A percentile compares a stretch with the other conserved stretches of the same genome.
Evolutionary conservation across 2,329 filamentous ascomycete genomes (phyloP).

Genomic region (Fusarium chaquense): DNA sequence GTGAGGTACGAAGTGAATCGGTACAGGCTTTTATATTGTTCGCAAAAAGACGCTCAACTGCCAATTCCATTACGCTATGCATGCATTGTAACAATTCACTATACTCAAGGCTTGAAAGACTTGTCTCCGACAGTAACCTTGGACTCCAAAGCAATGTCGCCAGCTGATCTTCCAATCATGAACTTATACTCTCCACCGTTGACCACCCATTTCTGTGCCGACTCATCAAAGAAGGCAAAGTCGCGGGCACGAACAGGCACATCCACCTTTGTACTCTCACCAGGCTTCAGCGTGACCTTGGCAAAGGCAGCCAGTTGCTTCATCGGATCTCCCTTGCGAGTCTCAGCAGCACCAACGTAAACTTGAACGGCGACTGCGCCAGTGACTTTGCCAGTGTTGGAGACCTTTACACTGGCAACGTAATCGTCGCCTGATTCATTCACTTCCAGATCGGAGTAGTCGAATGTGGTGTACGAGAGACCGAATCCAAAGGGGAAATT

Average conservation of each 20-base stretch:
- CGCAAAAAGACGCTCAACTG: too few relatives aligned
- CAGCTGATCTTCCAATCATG: conserved; percentile 44
- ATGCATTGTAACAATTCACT: neutral
- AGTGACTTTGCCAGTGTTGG: conserved; percentile 66
- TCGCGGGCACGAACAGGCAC: conserved; percentile 43
- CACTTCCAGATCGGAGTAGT: conserved; percentile 71
- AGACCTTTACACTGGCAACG: conserved; percentile 63
- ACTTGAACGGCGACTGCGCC: conserved; percentile 69
- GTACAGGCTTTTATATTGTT: neutral
- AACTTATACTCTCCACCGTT: conserved; percentile 49
- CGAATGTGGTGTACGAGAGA: conserved; percentile 55
- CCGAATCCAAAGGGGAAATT: conserved; percentile 76
- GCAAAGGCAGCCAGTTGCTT: conserved; percentile 78
- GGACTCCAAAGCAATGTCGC: conserved; percentile 44
- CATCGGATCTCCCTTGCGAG: conserved; percentile 39
- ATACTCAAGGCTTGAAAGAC: conserved; percentile 32
- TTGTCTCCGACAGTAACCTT: conserved; percentile 36
- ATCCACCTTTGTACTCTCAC: conserved; percentile 44
- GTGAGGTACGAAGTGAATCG: too few relatives aligned
- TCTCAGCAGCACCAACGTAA: conserved; percentile 55
- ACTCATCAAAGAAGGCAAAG: conserved; percentile 49
- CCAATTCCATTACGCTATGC: conserved; percentile 15
- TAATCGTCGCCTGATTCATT: conserved; percentile 51
- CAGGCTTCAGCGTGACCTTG: conserved; percentile 61
- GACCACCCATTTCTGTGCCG: conserved; percentile 45